Evolutionary conservation across 2,329 filamentous ascomycete genomes (phyloP).

Genomic region (Aspergillus sp.): DNA sequence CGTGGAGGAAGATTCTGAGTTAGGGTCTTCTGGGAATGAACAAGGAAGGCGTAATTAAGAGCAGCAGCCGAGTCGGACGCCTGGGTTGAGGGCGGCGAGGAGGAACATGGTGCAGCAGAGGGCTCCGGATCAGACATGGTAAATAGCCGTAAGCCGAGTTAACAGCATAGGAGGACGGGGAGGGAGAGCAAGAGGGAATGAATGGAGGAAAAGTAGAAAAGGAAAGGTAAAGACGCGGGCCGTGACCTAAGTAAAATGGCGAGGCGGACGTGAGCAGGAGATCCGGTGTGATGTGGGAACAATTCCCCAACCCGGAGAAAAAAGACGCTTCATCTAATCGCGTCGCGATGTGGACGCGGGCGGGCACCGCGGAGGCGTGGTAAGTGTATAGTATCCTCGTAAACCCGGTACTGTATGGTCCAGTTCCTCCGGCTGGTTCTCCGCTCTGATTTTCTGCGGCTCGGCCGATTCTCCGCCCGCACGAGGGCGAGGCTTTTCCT

Average conservation of each 20-base stretch:
- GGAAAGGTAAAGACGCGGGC: slow-evolving; percentile 10
- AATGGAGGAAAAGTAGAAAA: slow-evolving; percentile 7
- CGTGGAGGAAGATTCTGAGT: slow-evolving; percentile 58
- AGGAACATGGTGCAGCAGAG: slow-evolving; percentile 30
- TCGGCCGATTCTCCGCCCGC: neutral
- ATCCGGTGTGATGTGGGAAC: slow-evolving; percentile 18
- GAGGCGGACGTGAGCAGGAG: neutral
- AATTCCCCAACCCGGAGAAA: slow-evolving; percentile 25
- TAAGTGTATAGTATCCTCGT: neutral
- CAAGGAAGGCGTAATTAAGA: slow-evolving; percentile 57
- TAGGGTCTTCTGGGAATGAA: slow-evolving; percentile 60
- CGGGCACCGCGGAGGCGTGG: slow-evolving; percentile 15
- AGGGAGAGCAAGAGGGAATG: slow-evolving; percentile 7
- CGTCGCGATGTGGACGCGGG: slow-evolving; percentile 40
- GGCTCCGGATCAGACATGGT: slow-evolving; percentile 42
- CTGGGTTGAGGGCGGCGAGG: slow-evolving; percentile 37
- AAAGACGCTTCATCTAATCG: slow-evolving; percentile 27
- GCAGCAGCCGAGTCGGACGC: slow-evolving; percentile 35
- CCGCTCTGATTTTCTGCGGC: neutral
- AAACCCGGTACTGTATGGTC: slow-evolving; percentile 2
- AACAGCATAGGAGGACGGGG: slow-evolving; percentile 16
- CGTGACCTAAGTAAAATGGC: slow-evolving; percentile 6
- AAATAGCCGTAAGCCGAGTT: slow-evolving; percentile 21
- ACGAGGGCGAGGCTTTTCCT: too few species aligned
- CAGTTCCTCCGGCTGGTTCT: neutral